Evolutionary conservation across 169 alveolate genomes (phyloP).

Genomic region (Neospora caninum): DNA sequence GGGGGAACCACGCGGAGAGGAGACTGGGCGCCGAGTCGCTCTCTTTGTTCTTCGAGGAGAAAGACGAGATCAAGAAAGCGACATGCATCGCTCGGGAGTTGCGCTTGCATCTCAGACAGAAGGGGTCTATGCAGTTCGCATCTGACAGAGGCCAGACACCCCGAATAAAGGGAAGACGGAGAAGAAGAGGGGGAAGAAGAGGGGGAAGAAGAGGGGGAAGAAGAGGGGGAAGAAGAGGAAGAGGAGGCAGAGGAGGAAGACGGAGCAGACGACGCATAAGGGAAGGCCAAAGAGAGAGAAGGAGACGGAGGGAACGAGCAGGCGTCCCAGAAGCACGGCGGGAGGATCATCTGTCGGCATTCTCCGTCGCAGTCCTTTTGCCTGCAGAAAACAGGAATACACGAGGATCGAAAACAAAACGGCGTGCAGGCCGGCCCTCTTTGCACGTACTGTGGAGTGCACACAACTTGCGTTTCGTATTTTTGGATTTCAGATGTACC

Average conservation of each 20-base stretch:
- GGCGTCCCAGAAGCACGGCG: neutral
- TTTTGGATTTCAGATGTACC: too few relatives aligned
- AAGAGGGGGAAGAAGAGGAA: neutral
- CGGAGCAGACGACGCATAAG: neutral
- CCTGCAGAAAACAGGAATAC: neutral
- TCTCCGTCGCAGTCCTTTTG: slow-evolving; percentile 24
- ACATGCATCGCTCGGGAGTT: neutral
- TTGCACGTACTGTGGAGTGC: too few relatives aligned
- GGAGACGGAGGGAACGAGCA: neutral
- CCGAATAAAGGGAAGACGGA: neutral
- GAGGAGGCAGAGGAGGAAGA: neutral
- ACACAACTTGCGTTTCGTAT: too few relatives aligned
- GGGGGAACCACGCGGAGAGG: neutral
- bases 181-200: neutral
- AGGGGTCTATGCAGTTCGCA: neutral
- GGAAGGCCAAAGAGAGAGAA: neutral
- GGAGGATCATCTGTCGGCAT: slow-evolving; percentile 11
- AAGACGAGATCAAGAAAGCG: neutral
- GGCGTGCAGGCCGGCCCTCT: too few relatives aligned
- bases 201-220: neutral
- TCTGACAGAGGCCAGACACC: neutral
- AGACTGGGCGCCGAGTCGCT: neutral
- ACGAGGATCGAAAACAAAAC: neutral
- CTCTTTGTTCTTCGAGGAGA: too few relatives aligned
- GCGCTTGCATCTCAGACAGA: neutral